phyloP scores from a whole-genome alignment of 1,284 basidiomycete genomes.

The Puccinia brachypodii region DNA sequence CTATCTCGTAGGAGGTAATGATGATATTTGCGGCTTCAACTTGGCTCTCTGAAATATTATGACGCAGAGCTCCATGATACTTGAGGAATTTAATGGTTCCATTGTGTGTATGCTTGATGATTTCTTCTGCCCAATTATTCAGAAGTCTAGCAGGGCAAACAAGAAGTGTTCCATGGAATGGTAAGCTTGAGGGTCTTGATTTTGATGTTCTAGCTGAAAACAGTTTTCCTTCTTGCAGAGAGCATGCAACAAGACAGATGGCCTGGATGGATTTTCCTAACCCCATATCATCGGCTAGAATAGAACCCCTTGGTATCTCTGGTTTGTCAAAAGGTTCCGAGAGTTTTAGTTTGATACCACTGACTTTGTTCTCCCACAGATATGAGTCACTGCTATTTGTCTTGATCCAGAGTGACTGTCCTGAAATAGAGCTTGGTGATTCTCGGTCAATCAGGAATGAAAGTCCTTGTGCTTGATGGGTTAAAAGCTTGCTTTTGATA shows the following conservation, averaged over 20 bases:
- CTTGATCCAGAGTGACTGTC: not conserved
- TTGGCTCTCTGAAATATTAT: not conserved
- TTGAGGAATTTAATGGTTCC: not conserved
- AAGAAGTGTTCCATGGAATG: not conserved
- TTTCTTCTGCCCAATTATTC: constrained; percentile 15
- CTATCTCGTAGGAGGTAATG: not conserved
- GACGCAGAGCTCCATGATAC: constrained; percentile 1
- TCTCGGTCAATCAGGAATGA: constrained; percentile 11
- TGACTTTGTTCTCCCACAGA: not conserved
- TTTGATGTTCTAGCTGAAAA: not conserved
- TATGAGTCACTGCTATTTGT: no score
- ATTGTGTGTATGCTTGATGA: not conserved
- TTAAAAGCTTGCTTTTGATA: not conserved
- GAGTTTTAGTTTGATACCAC: not conserved
- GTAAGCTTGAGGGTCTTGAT: not conserved
- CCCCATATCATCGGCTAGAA: constrained; percentile 58
- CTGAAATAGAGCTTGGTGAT: not conserved
- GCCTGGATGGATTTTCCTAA: constrained; percentile 58
- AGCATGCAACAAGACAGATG: constrained; percentile 55
- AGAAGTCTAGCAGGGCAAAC: constrained; percentile 17
- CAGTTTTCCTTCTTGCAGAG: not conserved
- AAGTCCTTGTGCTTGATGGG: constrained; percentile 8
- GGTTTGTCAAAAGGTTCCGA: not conserved
- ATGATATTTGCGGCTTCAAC: not conserved
- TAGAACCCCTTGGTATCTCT: constrained; percentile 37